Percentiles rank a stretch among this genome's conserved stretches.
Conservation (phyloP, 441 rosid genomes). For the Bruguiera hainesii region DNA sequence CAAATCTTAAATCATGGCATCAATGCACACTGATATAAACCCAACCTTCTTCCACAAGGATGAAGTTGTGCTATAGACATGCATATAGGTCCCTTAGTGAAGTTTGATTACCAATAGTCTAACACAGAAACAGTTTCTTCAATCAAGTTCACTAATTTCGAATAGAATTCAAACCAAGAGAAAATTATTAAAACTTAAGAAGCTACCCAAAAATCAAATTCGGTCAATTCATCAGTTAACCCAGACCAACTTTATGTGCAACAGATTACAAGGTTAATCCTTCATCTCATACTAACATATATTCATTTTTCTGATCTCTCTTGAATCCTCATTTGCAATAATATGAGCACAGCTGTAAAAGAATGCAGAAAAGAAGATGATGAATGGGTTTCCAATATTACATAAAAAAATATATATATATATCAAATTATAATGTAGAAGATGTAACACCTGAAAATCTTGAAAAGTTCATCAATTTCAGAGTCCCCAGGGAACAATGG, state of each 20-base stretch:
- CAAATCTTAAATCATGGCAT: too few relatives aligned
- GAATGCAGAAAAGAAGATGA: background rate
- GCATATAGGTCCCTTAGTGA: too few relatives aligned
- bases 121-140: too few relatives aligned
- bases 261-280: background rate
- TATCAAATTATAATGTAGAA: background rate
- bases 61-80: too few relatives aligned
- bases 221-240: background rate
- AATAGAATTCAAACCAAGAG: too few relatives aligned
- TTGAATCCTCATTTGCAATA: background rate
- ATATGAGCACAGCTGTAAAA: background rate
- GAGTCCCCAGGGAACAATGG: slow-evolving; percentile 99
- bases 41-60: too few relatives aligned
- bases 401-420: background rate
- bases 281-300: background rate
- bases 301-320: background rate
- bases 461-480: slow-evolving; percentile 89
- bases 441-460: slow-evolving; percentile 78
- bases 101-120: too few relatives aligned
- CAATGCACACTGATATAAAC: too few relatives aligned
- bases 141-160: too few relatives aligned
- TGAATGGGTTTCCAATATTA: background rate
- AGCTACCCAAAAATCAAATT: too few relatives aligned
- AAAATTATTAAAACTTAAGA: too few relatives aligned
- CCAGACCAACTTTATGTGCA: background rate